Evolutionary conservation across 257 asterid genomes (phyloP).

Genomic region (Rehmannia glutinosa): DNA sequence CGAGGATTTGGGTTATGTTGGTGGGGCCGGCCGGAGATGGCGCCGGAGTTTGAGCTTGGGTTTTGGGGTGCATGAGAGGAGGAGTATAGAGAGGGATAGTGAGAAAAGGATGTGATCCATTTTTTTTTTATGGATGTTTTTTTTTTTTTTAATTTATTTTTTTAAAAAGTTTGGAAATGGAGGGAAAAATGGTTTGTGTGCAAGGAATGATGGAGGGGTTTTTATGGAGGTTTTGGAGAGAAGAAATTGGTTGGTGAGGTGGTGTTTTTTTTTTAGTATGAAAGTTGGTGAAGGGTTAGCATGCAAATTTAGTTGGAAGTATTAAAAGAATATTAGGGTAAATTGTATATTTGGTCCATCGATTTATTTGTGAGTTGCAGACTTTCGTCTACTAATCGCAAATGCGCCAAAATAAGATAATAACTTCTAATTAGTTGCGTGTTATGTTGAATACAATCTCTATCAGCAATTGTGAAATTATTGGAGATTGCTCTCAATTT

Average conservation of each 20-base stretch:
- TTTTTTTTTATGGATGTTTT: neutral
- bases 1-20: conserved; percentile 80
- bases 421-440: no score
- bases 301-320: conserved; percentile 10
- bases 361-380: no score
- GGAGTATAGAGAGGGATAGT: conserved; percentile 16
- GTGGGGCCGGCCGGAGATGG: conserved; percentile 77
- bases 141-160: no score
- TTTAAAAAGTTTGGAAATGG: no score
- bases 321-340: neutral
- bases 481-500: no score
- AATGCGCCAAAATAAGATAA: no score
- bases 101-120: conserved; percentile 32
- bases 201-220: conserved; percentile 23
- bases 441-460: no score
- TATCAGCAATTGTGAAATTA: no score
- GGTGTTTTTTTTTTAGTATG: conserved; percentile 8
- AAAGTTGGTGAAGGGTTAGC: conserved; percentile 34
- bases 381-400: no score
- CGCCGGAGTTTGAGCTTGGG: conserved; percentile 49
- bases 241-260: conserved; percentile 31
- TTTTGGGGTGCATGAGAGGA: conserved; percentile 33
- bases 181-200: neutral
- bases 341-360: no score
- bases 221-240: conserved; percentile 35